These are phyloP conservation scores for Sanchytrium tribonematis DNA, from an alignment of 371 early-diverging fungal genomes.

Conservation along the genomic window DNA sequence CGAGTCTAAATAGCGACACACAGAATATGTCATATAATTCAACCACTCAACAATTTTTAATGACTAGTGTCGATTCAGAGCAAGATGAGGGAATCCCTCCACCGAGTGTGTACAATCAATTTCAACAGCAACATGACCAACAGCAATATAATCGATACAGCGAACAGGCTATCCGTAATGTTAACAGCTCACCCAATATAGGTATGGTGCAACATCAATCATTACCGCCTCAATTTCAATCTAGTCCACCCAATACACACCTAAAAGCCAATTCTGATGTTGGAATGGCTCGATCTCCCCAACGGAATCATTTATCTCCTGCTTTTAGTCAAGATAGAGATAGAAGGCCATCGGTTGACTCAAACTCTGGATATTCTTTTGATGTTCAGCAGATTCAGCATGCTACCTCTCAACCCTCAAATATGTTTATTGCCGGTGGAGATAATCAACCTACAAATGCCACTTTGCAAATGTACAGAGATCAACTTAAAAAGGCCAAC, in stretches of 20 bases:
- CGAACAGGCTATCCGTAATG: too few relatives aligned
- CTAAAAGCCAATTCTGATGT: not conserved
- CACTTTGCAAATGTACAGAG: conserved; percentile 38
- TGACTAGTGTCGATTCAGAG: not conserved
- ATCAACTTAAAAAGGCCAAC: conserved; percentile 33
- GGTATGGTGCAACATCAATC: not conserved
- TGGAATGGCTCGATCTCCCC: not conserved
- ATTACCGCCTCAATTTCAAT: not conserved
- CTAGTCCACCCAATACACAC: not conserved
- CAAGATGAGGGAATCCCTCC: not conserved
- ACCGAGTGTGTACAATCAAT: not conserved
- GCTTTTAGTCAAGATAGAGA: not conserved
- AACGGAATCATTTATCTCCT: not conserved
- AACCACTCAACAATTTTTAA: not conserved
- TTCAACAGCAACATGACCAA: not conserved
- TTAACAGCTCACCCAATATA: not conserved
- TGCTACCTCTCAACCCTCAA: not conserved
- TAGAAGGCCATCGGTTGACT: not conserved
- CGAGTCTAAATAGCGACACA: not conserved
- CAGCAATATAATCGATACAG: too few relatives aligned
- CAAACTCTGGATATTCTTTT: not conserved
- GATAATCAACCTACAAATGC: not conserved
- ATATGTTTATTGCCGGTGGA: not conserved
- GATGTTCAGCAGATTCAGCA: not conserved
- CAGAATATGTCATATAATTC: too few relatives aligned